Conservation (phyloP, 2,329 filamentous ascomycete species). For the Alternaria metachromatica region DNA sequence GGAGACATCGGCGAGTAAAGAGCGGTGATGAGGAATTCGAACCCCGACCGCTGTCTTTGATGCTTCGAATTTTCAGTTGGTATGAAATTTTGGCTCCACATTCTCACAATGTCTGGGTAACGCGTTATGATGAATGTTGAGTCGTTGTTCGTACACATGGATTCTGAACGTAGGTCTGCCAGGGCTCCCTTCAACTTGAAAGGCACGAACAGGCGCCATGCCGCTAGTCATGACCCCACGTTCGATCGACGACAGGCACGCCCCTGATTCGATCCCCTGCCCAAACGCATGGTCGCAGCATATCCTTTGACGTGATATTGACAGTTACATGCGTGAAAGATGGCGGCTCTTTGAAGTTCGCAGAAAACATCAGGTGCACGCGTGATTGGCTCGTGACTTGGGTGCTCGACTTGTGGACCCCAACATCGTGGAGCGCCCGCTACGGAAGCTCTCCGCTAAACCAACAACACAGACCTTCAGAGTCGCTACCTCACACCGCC, state of each 20-base stretch:
- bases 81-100: too few species aligned
- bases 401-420: slow-evolving; percentile 3
- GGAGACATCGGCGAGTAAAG: neutral
- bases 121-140: neutral
- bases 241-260: slow-evolving; percentile 9
- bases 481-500: slow-evolving; percentile 21
- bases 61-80: too few species aligned
- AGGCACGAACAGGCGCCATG: slow-evolving; percentile 3
- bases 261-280: slow-evolving; percentile 10
- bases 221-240: slow-evolving; percentile 17
- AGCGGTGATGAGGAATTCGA: neutral
- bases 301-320: neutral
- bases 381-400: slow-evolving; percentile 15
- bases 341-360: neutral
- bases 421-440: slow-evolving; percentile 12
- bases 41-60: neutral
- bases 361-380: slow-evolving; percentile 5
- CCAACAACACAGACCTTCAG: slow-evolving; percentile 17
- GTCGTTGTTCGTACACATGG: neutral
- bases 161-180: neutral
- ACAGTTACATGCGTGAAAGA: neutral
- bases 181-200: neutral
- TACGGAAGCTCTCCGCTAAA: slow-evolving; percentile 19
- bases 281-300: slow-evolving; percentile 3
- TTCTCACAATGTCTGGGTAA: too few species aligned